Evolutionary conservation across 192 early-diverging fungal genomes (phyloP).

Genomic region (Phycomyces blakesleeanus): DNA sequence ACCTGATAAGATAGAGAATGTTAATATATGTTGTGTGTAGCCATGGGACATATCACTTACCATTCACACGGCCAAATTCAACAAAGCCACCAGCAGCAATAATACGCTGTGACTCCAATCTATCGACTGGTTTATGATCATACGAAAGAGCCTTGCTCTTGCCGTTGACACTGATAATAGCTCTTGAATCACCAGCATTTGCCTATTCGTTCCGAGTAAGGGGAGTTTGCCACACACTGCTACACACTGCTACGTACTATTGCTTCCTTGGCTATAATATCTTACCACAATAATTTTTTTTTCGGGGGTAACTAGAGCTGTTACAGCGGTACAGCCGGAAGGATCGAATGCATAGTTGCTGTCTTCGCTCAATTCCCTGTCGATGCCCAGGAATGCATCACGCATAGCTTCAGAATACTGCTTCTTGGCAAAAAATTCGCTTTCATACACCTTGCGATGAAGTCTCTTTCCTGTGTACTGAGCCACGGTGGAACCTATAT

Average conservation of each 20-base stretch:
- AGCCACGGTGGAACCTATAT: conserved; percentile 68
- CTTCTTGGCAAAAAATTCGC: conserved; percentile 60
- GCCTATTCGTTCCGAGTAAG: conserved; percentile 37
- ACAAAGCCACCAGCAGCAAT: conserved; percentile 92
- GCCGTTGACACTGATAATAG: conserved; percentile 81
- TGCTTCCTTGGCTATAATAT: conserved; percentile 2
- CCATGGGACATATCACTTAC: conserved; percentile 39
- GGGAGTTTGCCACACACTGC: neutral
- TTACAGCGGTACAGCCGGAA: conserved; percentile 97
- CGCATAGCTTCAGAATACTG: conserved; percentile 78
- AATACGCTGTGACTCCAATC: conserved; percentile 83
- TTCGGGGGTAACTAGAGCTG: conserved; percentile 79
- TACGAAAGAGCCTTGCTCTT: conserved; percentile 71
- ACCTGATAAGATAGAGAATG: conserved; percentile 38
- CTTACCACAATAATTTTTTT: conserved; percentile 70
- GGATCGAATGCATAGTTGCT: conserved; percentile 63
- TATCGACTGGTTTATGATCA: conserved; percentile 95
- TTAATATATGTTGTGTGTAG: neutral
- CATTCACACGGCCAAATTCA: conserved; percentile 98
- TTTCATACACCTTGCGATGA: conserved; percentile 65
- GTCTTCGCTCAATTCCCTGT: conserved; percentile 67
- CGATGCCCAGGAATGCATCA: conserved; percentile 77
- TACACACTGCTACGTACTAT: no score
- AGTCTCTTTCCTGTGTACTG: conserved; percentile 77
- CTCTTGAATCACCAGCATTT: conserved; percentile 96